These are phyloP conservation scores for Xylaria nigripes DNA, from an alignment of 495 filamentous ascomycete species.

Conservation along the genomic window DNA sequence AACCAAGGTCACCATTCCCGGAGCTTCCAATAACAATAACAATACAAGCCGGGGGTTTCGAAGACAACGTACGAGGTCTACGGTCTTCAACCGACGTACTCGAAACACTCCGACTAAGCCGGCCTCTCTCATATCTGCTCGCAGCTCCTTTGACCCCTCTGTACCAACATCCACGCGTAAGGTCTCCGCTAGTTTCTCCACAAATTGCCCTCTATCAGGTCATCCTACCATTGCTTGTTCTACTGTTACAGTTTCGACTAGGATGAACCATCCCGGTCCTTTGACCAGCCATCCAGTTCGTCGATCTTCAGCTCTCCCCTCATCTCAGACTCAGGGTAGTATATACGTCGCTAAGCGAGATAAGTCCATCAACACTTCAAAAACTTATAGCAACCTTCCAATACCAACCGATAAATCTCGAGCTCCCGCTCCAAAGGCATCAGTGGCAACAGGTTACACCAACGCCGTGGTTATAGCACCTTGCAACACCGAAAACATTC, in stretches of 20 bases:
- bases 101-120: background rate
- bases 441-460: background rate
- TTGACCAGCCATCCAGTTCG: constrained; percentile 8
- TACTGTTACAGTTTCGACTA: constrained; percentile 3
- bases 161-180: constrained; percentile 13
- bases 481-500: constrained; percentile 17
- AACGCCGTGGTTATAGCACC: background rate
- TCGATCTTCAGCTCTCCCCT: background rate
- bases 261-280: constrained; percentile 3
- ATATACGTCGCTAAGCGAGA: background rate
- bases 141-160: background rate
- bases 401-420: background rate
- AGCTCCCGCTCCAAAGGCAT: background rate
- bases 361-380: constrained; percentile 1
- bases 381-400: constrained; percentile 11
- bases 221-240: constrained; percentile 9
- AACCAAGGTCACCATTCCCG: background rate
- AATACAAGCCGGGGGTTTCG: background rate
- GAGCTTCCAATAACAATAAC: background rate
- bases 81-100: background rate
- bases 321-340: background rate
- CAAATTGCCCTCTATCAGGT: constrained; percentile 6
- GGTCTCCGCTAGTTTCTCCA: constrained; percentile 13
- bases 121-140: constrained; percentile 4
- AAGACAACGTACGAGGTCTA: background rate